Base-by-base conservation (phyloP, 805 yeast species). In the Barnettozyma siamensis region DNA sequence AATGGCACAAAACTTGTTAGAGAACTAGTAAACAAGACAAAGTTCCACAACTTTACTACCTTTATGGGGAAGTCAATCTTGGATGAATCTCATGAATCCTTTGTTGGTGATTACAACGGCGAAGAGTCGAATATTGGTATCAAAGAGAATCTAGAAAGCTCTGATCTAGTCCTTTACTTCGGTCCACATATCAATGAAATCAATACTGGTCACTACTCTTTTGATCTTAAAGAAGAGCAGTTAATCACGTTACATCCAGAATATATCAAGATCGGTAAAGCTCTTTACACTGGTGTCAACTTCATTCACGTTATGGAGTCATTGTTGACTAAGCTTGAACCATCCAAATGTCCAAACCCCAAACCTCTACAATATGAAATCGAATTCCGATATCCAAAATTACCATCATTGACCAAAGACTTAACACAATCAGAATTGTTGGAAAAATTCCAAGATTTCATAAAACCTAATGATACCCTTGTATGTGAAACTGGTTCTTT, bases 401-500 rank as follows among this genome's bases (percentile, higher is more conserved):
- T 55, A 21, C 55, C 56, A 31, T 50, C 60, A 2, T 36, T 35
- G 13, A 55, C 69, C n/a, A 36, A 46, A 46, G 36, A 43, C 3
- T 69, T 71, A 42, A 75, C 76, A 1, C 81, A 78, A 56, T 64
- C 69, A 12, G 57, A 55, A 29, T 49, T 81, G 29, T 62, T 75
- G 21, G 57, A 62, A 38, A 54, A 58, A 16, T 49, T 81, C 36
- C 64, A 65, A 50, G 45, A 61, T 30, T 69, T 65, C 56, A 56
- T 84, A 33, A 63, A 69, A 53, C 78, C 81, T 20, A 72, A 78
- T 50, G 96, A 88, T 58, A 70, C 79, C 17, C 56, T 88, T n/a
- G 70, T 89, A 31, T 74, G 79, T 41, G 97, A 89, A 50, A 85
- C 95, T 2, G 88, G 96, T 38, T 79, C 95, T 2, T 75, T 85